Evolutionary conservation across 2,329 filamentous ascomycete species (phyloP), one percentile per base, ranked within the genome.

Genomic region (Truncatella angustata): DNA sequence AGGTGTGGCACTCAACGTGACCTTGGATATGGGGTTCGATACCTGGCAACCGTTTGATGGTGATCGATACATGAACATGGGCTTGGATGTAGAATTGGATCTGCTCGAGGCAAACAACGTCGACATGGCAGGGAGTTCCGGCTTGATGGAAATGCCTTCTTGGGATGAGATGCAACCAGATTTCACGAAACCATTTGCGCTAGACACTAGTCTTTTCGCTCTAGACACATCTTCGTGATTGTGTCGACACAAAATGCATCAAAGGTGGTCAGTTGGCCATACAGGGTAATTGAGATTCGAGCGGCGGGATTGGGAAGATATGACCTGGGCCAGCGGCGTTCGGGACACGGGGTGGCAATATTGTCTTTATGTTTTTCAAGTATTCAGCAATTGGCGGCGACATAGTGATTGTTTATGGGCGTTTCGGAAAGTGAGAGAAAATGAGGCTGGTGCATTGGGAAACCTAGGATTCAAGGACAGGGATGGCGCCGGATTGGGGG

Each of bases 111-210:
- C 43, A 26, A 56, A 54, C 24, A 54, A 58, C 10, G 55, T 66
- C 49, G 30, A 60, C 16, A 54, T 58, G 21, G 63, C 65, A 55
- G 57, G 65, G 34, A 59, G 66, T 53, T 44, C 56, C 48, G 28
- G 53, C 5, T 58, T 66, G 23, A 62, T 64, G 16, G 62, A 62
- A 54, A 61, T 63, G 21, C 64, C 51, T 47, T 56, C 57, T 5
- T 80, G 79, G 75, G 79, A 82, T 32, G 77, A 82, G n/a, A 62
- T 78, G 34, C 62, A 72, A 4, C 62, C 66, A 1, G 75, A 80
- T 60, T 80, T 81, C 56, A 70, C 70, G 49, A 82, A 83, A 63
- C 73, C 78, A 0, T 80, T 82, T 55, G 61, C 72, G 56, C 67
- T 85, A 50, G 80, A 84, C 54, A 72, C 72, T 42, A 68, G 65